Percentiles rank a stretch among this genome's conserved stretches.
Conservation (phyloP, 306 rosid species). For the Gynostemma pentaphyllum region DNA sequence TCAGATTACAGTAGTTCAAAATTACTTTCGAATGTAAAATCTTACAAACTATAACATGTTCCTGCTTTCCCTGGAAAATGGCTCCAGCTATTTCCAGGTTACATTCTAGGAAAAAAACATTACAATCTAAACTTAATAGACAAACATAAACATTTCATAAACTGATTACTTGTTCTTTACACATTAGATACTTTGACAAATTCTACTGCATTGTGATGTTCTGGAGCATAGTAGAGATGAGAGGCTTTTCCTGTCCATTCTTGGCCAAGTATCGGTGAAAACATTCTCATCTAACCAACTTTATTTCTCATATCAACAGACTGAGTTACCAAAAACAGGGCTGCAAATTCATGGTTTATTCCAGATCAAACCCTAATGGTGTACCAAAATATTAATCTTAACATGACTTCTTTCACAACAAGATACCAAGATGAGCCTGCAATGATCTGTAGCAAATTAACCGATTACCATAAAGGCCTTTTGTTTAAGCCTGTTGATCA, state of each 20-base stretch:
- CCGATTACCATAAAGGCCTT: no score
- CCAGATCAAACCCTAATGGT: no score
- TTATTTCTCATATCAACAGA: no score
- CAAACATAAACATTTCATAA: neutral
- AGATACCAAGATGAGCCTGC: neutral
- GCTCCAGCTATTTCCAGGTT: neutral
- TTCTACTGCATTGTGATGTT: neutral
- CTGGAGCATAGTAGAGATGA: neutral
- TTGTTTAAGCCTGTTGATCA: slow-evolving; percentile 5
- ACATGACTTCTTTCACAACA: neutral
- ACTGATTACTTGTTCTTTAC: neutral
- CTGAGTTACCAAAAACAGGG: no score
- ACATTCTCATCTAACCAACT: no score
- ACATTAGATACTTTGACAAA: neutral
- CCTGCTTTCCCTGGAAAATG: no score
- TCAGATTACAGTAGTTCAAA: neutral
- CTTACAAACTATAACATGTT: no score
- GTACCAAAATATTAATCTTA: no score
- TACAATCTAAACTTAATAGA: neutral
- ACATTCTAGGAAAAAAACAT: neutral
- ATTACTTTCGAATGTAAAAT: neutral
- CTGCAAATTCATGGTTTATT: no score
- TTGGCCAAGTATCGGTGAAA: no score
- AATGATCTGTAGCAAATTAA: neutral
- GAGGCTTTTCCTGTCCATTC: neutral